Evolutionary conservation across 495 filamentous ascomycete species (phyloP).

Genomic region (Apiosordaria backusii): DNA sequence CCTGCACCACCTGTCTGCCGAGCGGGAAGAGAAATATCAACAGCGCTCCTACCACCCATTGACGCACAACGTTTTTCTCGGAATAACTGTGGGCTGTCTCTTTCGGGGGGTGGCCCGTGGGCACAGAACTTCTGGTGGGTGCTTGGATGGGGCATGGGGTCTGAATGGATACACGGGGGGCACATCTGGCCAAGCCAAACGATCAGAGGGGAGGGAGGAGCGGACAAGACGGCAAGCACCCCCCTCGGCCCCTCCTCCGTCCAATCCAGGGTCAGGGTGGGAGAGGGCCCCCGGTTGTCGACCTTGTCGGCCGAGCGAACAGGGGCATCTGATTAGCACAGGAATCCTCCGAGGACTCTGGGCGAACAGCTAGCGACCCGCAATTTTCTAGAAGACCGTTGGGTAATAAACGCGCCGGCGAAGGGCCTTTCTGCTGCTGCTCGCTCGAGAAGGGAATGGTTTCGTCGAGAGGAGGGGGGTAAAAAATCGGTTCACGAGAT

Average conservation of each 20-base stretch:
- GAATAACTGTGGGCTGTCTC: conserved; percentile 16
- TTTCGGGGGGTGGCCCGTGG: conserved; percentile 20
- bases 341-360: conserved; percentile 44
- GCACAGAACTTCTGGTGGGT: conserved; percentile 11
- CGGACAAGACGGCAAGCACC: conserved; percentile 20
- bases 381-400: conserved; percentile 50
- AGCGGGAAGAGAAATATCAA: conserved; percentile 24
- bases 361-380: conserved; percentile 29
- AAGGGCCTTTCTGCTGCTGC: conserved; percentile 21
- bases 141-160: conserved; percentile 6
- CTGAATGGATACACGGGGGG: conserved; percentile 25
- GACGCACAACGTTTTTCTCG: conserved; percentile 11
- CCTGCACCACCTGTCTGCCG: conserved; percentile 19
- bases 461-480: conserved; percentile 20
- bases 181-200: conserved; percentile 26
- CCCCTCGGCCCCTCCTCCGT: conserved; percentile 24
- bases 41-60: conserved; percentile 7
- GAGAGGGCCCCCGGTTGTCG: conserved; percentile 21
- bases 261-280: conserved; percentile 30
- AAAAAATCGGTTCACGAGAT: conserved; percentile 37
- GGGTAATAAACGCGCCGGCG: conserved; percentile 42
- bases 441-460: conserved; percentile 38
- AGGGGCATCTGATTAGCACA: conserved; percentile 43
- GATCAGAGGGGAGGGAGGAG: conserved; percentile 21
- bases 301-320: conserved; percentile 28